A percentile compares a stretch with the other conserved stretches of the same genome.
These are phyloP conservation scores for Dalbergia cultrata DNA, from an alignment of 306 rosid genomes.

Conservation along the genomic window DNA sequence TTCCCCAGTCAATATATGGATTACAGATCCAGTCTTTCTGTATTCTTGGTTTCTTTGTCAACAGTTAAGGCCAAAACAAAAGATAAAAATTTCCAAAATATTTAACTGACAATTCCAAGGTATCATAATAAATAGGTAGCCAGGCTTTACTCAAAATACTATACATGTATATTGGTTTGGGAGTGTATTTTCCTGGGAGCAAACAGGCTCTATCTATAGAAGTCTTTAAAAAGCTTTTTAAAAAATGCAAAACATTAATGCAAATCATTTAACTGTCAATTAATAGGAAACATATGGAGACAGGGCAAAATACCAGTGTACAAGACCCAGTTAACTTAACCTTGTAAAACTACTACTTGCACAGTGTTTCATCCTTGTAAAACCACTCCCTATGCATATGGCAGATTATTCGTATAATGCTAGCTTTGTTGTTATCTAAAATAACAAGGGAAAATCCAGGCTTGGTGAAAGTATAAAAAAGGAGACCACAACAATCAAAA, in stretches of 20 bases:
- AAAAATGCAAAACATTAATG: not conserved
- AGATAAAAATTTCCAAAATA: not conserved
- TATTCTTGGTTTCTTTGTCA: not conserved
- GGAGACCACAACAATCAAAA: not conserved
- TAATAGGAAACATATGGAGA: slow-evolving; percentile 26
- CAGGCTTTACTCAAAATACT: not conserved
- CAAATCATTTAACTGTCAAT: not conserved
- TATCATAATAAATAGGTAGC: not conserved
- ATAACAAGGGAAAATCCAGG: not conserved
- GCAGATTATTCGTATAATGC: not conserved
- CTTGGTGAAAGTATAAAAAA: slow-evolving; percentile 1
- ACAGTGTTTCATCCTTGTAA: not conserved
- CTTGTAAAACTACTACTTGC: too few species aligned
- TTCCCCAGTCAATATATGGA: not conserved
- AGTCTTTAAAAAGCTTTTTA: not conserved
- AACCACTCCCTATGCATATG: slow-evolving; percentile 14
- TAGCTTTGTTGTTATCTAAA: not conserved
- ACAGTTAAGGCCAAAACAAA: slow-evolving; percentile 22
- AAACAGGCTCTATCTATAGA: not conserved
- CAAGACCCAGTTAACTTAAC: not conserved
- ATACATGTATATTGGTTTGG: not conserved
- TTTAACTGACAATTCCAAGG: not conserved
- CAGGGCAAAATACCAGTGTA: not conserved
- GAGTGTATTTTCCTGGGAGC: not conserved
- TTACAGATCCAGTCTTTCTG: not conserved